Evolutionary conservation across 805 yeast species (phyloP), one percentile per base, ranked within the genome.

Genomic region (Saccharomycopsis javanensis): DNA sequence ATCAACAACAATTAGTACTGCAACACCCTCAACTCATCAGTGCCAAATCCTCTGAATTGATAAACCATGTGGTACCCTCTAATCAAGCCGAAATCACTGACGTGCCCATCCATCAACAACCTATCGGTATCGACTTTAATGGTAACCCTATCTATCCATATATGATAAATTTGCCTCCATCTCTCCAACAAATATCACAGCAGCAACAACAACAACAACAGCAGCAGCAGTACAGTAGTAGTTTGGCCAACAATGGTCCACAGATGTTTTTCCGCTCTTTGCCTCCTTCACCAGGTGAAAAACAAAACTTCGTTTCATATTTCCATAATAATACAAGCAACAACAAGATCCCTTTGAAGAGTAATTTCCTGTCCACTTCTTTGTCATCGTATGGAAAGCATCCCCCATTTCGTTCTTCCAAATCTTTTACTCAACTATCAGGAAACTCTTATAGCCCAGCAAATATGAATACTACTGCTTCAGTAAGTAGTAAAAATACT

Each of bases 71-170:
- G 5, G 33, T 45, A 31, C 25, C 46, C n/a, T 50, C 54, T 11
- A 57, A 34, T n/a, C 55, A 46, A n/a, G 35, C 23, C 25, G 55
- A 50, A 38, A 46, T 37, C 30, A n/a, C 34, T 6, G 46, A 27
- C n/a, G 56, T 54, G 28, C 53, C 53, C 37, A 54, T 50, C 11
- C 54, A 45, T n/a, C 61, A 59, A 30, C 59, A 56, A 30, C 60
- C 62, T n/a, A 58, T 60, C 15, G 62, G 62, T 10, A 54, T 58
- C 5, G 62, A 60, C 52, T 60, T 60, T 53, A 50, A 55, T 30
- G 62, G 62, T 6, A 60, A 60, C 45, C 62, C 62, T 13, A 60
- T 60, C 11, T 60, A 60, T 51, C 61, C 62, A 28, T 58, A 50
- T 51, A 57, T 57, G 61, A 55, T 57, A 20, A 23, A 20, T 10